A percentile compares a stretch with the other conserved stretches of the same genome.
phyloP scores from a whole-genome alignment of 768 basidiomycete species.

The Boletus tylopilopsis region DNA sequence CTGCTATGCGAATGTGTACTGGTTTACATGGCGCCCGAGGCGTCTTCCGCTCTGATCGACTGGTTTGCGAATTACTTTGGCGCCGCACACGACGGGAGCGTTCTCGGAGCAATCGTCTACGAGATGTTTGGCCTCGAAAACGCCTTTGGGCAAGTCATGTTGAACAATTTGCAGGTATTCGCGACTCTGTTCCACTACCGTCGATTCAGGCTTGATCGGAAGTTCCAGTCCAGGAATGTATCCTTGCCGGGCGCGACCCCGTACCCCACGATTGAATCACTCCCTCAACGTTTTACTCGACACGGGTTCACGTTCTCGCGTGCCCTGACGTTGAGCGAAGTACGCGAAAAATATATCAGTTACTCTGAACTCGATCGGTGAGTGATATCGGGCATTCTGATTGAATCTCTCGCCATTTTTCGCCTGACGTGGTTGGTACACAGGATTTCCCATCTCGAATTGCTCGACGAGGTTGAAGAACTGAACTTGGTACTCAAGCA shows the following conservation, averaged over 20 bases:
- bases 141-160: constrained; percentile 90
- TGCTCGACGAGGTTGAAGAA: constrained; percentile 86
- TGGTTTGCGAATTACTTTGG: constrained; percentile 68
- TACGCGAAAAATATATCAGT: constrained; percentile 40
- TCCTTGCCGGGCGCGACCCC: constrained; percentile 67
- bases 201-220: too few relatives aligned
- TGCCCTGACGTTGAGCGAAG: constrained; percentile 22
- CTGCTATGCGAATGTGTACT: constrained; percentile 89
- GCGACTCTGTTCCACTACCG: not conserved
- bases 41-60: constrained; percentile 55
- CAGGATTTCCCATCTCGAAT: constrained; percentile 78
- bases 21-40: constrained; percentile 70
- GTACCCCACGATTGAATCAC: constrained; percentile 52
- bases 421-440: not conserved
- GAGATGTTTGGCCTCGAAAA: constrained; percentile 89
- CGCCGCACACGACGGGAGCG: constrained; percentile 4
- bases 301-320: constrained; percentile 45
- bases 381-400: too few relatives aligned
- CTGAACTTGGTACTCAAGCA: constrained; percentile 58
- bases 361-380: constrained; percentile 52
- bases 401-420: too few relatives aligned
- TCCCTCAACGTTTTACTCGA: constrained; percentile 53
- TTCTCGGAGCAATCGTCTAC: constrained; percentile 66
- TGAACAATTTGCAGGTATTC: constrained; percentile 73
- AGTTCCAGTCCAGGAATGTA: constrained; percentile 62